A percentile compares a stretch with the other conserved stretches of the same genome.
Conservation (phyloP, 106 monocot genomes). For the Dactylorhiza incarnata region DNA sequence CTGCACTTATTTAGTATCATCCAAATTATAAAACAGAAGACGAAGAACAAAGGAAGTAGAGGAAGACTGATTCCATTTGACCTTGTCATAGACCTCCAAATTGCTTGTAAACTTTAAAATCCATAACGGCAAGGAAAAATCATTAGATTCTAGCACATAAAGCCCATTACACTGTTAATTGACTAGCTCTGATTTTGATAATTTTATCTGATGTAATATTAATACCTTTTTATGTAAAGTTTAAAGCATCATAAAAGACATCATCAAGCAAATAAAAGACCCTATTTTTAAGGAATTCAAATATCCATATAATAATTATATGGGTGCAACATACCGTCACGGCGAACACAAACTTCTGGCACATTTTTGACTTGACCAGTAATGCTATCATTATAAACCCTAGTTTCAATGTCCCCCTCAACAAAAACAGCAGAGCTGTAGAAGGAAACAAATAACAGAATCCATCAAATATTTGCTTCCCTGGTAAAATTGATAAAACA, state of each 20-base stretch:
- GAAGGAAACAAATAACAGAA: not conserved
- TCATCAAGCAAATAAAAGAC: not conserved
- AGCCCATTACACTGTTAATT: too few species aligned
- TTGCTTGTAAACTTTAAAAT: too few species aligned
- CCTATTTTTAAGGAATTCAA: not conserved
- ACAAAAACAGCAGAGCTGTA: constrained; percentile 84
- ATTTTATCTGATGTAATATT: too few species aligned
- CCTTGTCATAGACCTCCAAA: too few species aligned
- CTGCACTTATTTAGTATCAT: too few species aligned
- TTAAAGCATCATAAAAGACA: not conserved
- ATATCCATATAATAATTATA: not conserved
- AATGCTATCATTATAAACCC: constrained; percentile 96
- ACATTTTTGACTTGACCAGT: constrained; percentile 78
- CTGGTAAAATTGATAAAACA: not conserved
- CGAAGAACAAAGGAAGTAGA: too few species aligned
- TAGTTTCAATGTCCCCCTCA: constrained; percentile 97
- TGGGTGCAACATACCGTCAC: constrained; percentile 58
- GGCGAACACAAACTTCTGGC: constrained; percentile 88
- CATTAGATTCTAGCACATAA: too few species aligned
- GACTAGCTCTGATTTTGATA: too few species aligned
- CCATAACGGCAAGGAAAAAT: too few species aligned
- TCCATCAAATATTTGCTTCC: not conserved
- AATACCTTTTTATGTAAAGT: not conserved
- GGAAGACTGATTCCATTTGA: too few species aligned
- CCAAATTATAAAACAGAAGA: too few species aligned